Evolutionary conservation across 345 rosid species (phyloP), one percentile per base, ranked within the genome.

Genomic region (Ceriops tagal): DNA sequence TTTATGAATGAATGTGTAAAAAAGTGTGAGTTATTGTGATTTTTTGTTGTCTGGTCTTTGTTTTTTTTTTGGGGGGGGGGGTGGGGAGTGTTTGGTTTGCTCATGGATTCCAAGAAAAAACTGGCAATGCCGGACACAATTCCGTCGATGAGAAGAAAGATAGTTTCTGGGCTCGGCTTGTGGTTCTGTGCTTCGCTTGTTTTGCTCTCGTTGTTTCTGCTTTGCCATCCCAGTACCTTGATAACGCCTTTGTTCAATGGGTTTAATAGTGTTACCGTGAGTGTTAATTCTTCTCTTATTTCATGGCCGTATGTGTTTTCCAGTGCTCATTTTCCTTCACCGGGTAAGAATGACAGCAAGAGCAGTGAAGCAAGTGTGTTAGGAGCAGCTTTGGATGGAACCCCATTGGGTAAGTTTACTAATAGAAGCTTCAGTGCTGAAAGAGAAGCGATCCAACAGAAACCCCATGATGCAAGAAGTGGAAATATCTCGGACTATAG

Each of bases 61-160:
- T 19, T 53, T 20, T 27, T 59, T 43, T 47, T 6, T 5, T 5
- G 0, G 34, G 34, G 6, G 34, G 5, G 34, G 6, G 34, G 5
- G 32, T 15, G 35, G 32, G 15, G 27, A 24, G 34, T 16, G 31
- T 34, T 7, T 59, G 16, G 58, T 56, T 56, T 56, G 16, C 28
- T 26, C 22, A 87, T 87, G 96, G 87, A 84, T 62, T 63, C 84
- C 6, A 85, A 76, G 69, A 78, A 83, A 47, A 78, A 83, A 47
- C 46, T 66, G 32, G 9, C 65, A 37, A 81, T 83, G 61, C 55
- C 86, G 21, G 88, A 85, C 68, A 87, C 81, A 75, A 61, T 80
- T 65, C 58, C 82, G 20, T 74, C 80, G 21, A 64, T 85, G 1
- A 82, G 71, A 26, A 73, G 83, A 30, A 84, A 77, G 77, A 74